A percentile compares a stretch with the other conserved stretches of the same genome.
phyloP scores from a whole-genome alignment of 78 protist species.

The Emiliania huxleyi region DNA sequence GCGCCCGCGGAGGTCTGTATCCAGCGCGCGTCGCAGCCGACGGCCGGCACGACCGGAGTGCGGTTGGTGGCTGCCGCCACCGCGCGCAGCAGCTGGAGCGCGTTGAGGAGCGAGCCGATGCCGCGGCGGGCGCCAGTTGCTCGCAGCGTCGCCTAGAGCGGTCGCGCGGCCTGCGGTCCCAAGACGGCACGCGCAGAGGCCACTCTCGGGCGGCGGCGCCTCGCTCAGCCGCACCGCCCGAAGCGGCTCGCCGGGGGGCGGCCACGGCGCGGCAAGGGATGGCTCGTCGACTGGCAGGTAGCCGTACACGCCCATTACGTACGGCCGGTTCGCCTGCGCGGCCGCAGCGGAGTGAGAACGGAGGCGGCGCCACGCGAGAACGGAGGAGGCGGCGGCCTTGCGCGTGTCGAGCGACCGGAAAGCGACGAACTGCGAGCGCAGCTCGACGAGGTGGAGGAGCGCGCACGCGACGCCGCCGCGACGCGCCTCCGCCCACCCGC shows the following conservation, averaged over 20 bases:
- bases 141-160: neutral
- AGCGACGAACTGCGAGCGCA: neutral
- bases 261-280: too few relatives aligned
- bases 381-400: too few relatives aligned
- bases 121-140: neutral
- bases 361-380: too few relatives aligned
- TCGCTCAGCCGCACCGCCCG: too few relatives aligned
- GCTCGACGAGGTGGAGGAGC: neutral
- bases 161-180: neutral
- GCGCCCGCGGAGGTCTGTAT: neutral
- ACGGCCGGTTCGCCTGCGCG: neutral
- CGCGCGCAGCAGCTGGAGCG: neutral
- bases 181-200: too few relatives aligned
- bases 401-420: neutral
- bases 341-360: too few relatives aligned
- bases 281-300: neutral
- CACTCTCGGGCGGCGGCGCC: too few relatives aligned
- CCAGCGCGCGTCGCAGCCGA: neutral
- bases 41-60: neutral
- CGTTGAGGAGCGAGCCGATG: neutral
- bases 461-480: neutral
- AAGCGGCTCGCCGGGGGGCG: too few relatives aligned
- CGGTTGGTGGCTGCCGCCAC: neutral
- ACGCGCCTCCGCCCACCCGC: neutral
- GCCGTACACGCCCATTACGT: neutral